Evolutionary conservation across 306 rosid genomes (phyloP).

Genomic region (Myrica gale): DNA sequence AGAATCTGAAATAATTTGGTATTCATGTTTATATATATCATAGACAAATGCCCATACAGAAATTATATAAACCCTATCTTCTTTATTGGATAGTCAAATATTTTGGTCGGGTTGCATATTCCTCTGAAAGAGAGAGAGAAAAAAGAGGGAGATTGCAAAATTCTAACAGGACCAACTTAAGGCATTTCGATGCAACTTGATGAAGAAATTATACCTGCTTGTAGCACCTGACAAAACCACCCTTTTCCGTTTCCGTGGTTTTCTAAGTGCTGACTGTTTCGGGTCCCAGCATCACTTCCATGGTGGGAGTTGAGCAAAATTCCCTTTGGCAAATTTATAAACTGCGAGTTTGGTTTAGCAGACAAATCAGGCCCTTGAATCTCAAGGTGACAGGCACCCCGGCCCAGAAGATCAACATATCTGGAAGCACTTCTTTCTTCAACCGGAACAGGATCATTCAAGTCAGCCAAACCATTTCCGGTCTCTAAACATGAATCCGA

Average conservation of each 20-base stretch:
- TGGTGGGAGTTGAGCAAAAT: slow-evolving; percentile 39
- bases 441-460: slow-evolving; percentile 72
- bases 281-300: slow-evolving; percentile 40
- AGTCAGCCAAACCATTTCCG: slow-evolving; percentile 68
- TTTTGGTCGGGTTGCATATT: too few species aligned
- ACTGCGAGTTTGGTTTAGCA: slow-evolving; percentile 40
- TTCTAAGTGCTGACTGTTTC: slow-evolving; percentile 42
- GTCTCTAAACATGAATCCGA: slow-evolving; percentile 43
- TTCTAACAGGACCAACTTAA: slow-evolving; percentile 4
- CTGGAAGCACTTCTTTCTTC: slow-evolving; percentile 67
- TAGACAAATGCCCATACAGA: too few species aligned
- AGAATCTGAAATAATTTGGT: too few species aligned
- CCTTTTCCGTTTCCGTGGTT: slow-evolving; percentile 50
- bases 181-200: slow-evolving; percentile 16
- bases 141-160: neutral
- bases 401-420: slow-evolving; percentile 32
- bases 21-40: too few species aligned
- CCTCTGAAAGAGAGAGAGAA: too few species aligned
- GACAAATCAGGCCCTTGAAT: slow-evolving; percentile 44
- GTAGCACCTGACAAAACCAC: slow-evolving; percentile 50
- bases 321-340: slow-evolving; percentile 51
- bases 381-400: slow-evolving; percentile 39
- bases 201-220: slow-evolving; percentile 61
- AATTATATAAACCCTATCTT: too few species aligned
- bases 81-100: too few species aligned